Base-by-base conservation (phyloP, 768 basidiomycete genomes). In the Rhodotorula sphaerocarpa region DNA sequence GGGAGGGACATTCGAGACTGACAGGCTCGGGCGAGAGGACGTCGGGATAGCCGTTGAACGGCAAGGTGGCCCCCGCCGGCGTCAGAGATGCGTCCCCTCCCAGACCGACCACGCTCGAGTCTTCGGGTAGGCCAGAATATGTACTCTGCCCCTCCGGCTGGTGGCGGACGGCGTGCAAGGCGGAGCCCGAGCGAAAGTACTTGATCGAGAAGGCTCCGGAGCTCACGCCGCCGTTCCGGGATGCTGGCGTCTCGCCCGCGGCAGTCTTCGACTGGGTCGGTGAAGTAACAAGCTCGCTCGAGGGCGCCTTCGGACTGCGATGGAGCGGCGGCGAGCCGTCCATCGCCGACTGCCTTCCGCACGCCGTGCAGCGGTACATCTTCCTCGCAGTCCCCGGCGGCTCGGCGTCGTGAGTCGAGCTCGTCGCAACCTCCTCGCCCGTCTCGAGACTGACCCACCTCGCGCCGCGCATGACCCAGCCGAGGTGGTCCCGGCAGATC, bases 191-290 rank as follows among this genome's bases (percentile, higher is more conserved):
- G 16, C 53, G 55, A 41, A 65, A 55, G 52, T 65, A 65, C n/a
- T 59, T 54, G 50, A 65, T 65, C 53, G 57, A 59, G 63, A 65
- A 65, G 2, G 28, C 18, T 6, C n/a, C n/a, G n/a, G n/a, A n/a
- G n/a, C n/a, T n/a, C n/a, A n/a, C n/a, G n/a, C n/a, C n/a, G n/a
- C n/a, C n/a, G n/a, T n/a, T n/a, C n/a, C n/a, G n/a, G n/a, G n/a
- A n/a, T n/a, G n/a, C n/a, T n/a, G n/a, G n/a, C n/a, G n/a, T n/a
- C n/a, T n/a, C n/a, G n/a, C n/a, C n/a, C n/a, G n/a, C n/a, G n/a
- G n/a, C n/a, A n/a, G n/a, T n/a, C n/a, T n/a, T n/a, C n/a, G n/a
- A n/a, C 20, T n/a, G 30, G 21, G n/a, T 31, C 14, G 51, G 39
- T 25, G n/a, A 23, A 25, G 45, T 7, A 15, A 23, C 5, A n/a